These are phyloP conservation scores for Pleurostoma richardsiae DNA, from an alignment of 2,329 filamentous ascomycete species.

Conservation along the genomic window DNA sequence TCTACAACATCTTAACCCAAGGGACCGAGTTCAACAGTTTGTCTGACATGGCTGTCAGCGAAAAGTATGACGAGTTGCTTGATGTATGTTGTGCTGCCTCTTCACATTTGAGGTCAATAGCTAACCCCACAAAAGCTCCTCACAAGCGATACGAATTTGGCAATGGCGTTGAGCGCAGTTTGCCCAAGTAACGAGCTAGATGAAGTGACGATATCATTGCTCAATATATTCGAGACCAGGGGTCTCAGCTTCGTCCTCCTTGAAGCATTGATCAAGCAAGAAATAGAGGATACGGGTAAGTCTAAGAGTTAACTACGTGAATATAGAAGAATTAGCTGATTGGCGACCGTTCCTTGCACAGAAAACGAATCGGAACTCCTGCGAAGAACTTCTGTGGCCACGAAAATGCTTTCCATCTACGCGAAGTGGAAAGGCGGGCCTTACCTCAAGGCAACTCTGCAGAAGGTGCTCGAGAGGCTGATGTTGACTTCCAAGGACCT, in stretches of 20 bases:
- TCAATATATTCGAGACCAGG: constrained; percentile 66
- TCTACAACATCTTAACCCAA: constrained; percentile 67
- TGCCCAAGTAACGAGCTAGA: constrained; percentile 66
- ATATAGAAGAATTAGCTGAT: too few species aligned
- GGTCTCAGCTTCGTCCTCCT: constrained; percentile 59
- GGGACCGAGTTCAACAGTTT: constrained; percentile 67
- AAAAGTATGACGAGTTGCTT: constrained; percentile 63
- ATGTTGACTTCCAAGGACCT: constrained; percentile 64
- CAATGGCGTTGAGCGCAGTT: constrained; percentile 58
- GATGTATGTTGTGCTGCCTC: constrained; percentile 25
- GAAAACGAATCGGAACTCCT: constrained; percentile 66
- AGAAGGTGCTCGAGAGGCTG: constrained; percentile 61
- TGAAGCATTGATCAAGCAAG: constrained; percentile 63
- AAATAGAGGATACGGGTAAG: constrained; percentile 47
- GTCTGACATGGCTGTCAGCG: constrained; percentile 61
- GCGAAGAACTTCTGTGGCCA: constrained; percentile 65
- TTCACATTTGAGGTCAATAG: not conserved
- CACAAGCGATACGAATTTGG: constrained; percentile 57
- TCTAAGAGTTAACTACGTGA: too few species aligned
- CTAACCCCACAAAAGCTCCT: constrained; percentile 37
- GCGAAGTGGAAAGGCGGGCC: constrained; percentile 65
- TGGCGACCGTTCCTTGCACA: constrained; percentile 11
- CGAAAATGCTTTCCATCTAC: constrained; percentile 67
- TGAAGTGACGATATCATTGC: constrained; percentile 60
- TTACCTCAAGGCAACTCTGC: constrained; percentile 60